These are phyloP conservation scores for Quercus variabilis DNA, from an alignment of 306 rosid genomes.

Conservation along the genomic window DNA sequence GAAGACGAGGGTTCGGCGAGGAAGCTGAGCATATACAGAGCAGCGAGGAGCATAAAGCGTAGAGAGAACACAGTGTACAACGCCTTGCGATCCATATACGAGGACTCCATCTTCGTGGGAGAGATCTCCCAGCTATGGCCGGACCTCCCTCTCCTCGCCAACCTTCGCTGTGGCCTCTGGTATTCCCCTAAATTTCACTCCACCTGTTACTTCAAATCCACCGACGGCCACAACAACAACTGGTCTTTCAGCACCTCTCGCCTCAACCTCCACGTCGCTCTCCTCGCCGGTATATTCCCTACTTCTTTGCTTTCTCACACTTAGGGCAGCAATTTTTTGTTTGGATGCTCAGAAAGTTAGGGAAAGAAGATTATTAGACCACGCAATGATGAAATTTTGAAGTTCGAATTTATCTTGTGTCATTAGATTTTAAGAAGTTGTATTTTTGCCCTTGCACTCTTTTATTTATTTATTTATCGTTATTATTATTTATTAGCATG, in stretches of 20 bases:
- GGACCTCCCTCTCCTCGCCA: slow-evolving; percentile 82
- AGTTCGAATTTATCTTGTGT: no score
- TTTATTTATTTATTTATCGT: no score
- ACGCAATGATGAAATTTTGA: no score
- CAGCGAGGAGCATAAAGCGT: slow-evolving; percentile 66
- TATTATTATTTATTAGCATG: no score
- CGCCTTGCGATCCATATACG: slow-evolving; percentile 75
- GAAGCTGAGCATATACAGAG: slow-evolving; percentile 65
- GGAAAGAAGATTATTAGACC: neutral
- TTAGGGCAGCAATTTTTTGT: neutral
- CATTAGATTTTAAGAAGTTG: no score
- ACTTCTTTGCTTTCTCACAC: neutral
- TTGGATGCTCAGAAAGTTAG: neutral
- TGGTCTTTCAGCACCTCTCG: slow-evolving; percentile 84
- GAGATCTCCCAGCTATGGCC: slow-evolving; percentile 84
- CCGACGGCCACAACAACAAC: slow-evolving; percentile 91
- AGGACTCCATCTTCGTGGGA: slow-evolving; percentile 77
- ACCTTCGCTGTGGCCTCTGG: slow-evolving; percentile 94
- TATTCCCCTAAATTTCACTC: slow-evolving; percentile 62
- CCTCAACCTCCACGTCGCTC: slow-evolving; percentile 86
- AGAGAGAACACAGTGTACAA: slow-evolving; percentile 74
- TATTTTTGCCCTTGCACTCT: no score
- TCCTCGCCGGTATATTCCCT: slow-evolving; percentile 50
- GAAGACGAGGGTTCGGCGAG: neutral
- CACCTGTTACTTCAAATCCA: slow-evolving; percentile 91